phyloP scores from a whole-genome alignment of 148 eudicot genomes.

The Spergularia bocconei region DNA sequence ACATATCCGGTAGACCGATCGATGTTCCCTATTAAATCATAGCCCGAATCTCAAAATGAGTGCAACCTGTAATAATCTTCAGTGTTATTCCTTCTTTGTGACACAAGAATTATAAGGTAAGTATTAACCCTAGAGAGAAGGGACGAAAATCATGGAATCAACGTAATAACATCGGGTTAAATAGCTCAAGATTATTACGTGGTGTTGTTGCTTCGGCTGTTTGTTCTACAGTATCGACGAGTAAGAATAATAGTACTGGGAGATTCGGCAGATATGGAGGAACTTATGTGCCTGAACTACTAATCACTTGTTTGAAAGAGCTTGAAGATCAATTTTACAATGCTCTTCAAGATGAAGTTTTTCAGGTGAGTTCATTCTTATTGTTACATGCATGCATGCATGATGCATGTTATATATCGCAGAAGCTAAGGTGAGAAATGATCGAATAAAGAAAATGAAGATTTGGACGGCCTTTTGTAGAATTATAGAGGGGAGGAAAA shows the following conservation, averaged over 20 bases:
- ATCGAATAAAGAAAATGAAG: too few relatives aligned
- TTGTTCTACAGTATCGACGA: background rate
- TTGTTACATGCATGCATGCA: too few relatives aligned
- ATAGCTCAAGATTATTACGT: background rate
- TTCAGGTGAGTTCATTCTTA: slow-evolving; percentile 53
- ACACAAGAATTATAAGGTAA: background rate
- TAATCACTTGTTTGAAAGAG: slow-evolving; percentile 38
- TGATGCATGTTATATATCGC: too few relatives aligned
- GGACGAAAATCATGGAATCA: background rate
- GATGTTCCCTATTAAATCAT: too few relatives aligned
- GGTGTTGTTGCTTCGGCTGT: background rate
- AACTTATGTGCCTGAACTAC: slow-evolving; percentile 59
- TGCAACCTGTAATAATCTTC: background rate
- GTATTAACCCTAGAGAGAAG: background rate
- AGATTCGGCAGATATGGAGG: slow-evolving; percentile 77
- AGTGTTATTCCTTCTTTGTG: background rate
- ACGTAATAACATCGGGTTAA: background rate
- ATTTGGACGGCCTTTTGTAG: too few relatives aligned
- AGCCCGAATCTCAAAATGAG: slow-evolving; percentile 7
- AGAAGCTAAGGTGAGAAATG: too few relatives aligned
- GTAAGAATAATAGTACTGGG: slow-evolving; percentile 23
- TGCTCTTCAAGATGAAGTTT: slow-evolving; percentile 38
- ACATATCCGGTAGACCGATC: too few relatives aligned
- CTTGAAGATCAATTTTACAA: slow-evolving; percentile 56
- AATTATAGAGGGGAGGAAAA: too few relatives aligned